Evolutionary conservation across 2,329 filamentous ascomycete genomes (phyloP).

Genomic region (Verticillium tricorpus): DNA sequence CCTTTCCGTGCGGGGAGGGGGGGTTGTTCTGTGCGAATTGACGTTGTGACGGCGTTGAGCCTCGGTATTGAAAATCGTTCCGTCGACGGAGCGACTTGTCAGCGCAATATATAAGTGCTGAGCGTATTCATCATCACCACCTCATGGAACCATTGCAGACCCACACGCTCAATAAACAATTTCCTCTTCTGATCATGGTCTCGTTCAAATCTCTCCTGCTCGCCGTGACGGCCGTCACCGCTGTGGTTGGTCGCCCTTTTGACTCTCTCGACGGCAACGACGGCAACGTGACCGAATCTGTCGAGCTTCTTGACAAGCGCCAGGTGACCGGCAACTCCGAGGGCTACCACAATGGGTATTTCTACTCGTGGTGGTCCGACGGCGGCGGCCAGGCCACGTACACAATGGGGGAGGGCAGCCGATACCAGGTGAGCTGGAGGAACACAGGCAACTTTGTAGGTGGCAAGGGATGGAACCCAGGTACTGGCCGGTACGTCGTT

Average conservation of each 20-base stretch:
- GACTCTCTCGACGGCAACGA: constrained; percentile 22
- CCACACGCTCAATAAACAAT: too few species aligned
- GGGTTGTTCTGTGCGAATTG: not conserved
- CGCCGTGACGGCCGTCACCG: not conserved
- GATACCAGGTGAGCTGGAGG: constrained; percentile 45
- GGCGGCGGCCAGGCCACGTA: constrained; percentile 45
- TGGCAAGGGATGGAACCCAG: constrained; percentile 46
- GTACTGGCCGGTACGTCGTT: constrained; percentile 22
- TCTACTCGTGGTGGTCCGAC: constrained; percentile 58
- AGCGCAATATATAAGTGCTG: not conserved
- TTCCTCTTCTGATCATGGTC: not conserved
- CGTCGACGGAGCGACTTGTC: too few species aligned
- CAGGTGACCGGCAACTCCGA: constrained; percentile 39
- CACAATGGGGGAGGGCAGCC: constrained; percentile 46
- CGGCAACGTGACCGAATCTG: constrained; percentile 13
- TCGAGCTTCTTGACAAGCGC: constrained; percentile 21
- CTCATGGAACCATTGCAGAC: too few species aligned
- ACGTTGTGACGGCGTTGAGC: not conserved
- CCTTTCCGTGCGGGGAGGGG: not conserved
- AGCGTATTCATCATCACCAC: too few species aligned
- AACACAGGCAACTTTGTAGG: constrained; percentile 43
- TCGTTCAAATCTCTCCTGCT: constrained; percentile 4
- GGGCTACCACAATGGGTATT: constrained; percentile 53
- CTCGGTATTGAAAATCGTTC: not conserved
- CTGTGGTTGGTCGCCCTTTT: constrained; percentile 25